Base-by-base conservation (phyloP, 106 monocot genomes). In the Platanthera zijinensis region DNA sequence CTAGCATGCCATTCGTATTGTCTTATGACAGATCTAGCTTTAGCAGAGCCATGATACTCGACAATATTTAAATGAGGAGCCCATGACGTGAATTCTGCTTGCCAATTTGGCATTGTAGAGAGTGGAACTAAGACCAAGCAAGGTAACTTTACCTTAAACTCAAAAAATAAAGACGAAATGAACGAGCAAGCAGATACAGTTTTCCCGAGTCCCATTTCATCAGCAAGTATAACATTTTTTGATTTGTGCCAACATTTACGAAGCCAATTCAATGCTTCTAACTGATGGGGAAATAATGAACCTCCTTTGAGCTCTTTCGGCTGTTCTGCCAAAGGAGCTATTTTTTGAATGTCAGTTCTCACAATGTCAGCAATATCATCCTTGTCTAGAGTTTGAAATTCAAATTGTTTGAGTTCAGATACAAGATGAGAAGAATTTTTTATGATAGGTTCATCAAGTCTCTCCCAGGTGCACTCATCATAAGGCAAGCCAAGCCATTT, bases 121-220 rank as follows among this genome's bases (percentile, higher is more conserved):
- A 97, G 91, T 69, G 96, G 96, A 77, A 97, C 96, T 68, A 97
- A 82, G 32, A 93, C 89, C 66, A 97, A 52, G 69, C 87, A 89
- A 30, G 96, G 93, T 72, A 93, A 69, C 32, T 83, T 90, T 61
- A 80, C 93, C 61, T 79, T 93, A 75, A 93, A 97, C 50, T 97
- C 96, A 57, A 71, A 69, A 63, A 88, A 89, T 51, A 97, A 81
- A 25, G 93, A 93, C 69, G 93, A 97, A 45, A 97, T 80, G 78
- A 97, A 97, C 63, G 96, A 89, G 80, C 89, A 87, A 62, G 96
- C 96, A 54, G 96, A 93, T 66, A 97, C 84, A 45, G 96, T 97
- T 80, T 97, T 97, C 10, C 93, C 93, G 50, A 96, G 80, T 15
- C 96, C 96, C 96, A 96, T 96, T 78, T 96, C 96, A 86, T 96